Evolutionary conservation across 1,139 yeast genomes (phyloP), one percentile per base, ranked within the genome.

Genomic region (Suhomyces atakaporum): DNA sequence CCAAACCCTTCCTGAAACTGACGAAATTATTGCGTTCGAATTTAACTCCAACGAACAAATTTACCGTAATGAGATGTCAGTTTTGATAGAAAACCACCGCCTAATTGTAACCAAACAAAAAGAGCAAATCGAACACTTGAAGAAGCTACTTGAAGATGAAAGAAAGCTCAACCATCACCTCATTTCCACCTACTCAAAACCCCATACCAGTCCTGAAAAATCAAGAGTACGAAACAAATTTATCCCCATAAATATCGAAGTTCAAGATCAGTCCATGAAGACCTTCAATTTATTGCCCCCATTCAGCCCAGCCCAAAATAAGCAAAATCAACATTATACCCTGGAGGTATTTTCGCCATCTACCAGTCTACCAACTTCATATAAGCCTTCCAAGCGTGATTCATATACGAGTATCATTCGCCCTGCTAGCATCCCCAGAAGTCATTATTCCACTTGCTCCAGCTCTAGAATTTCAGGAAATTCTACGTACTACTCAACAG

Each of bases 41-140:
- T 25, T 27, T 24, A 36, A 40, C 16, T 22, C 33, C 2, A 38
- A 34, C 14, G 41, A 40, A 19, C 31, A 43, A 7, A 34, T 42
- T 6, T 44, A 50, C 33, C 46, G 63, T 27, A 45, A 50, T 10
- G 69, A 63, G 43, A 53, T 63, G 56, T 39, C 54, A 35, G 36
- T 53, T 15, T 45, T 63, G 22, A 51, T 60, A 16, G 53, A 60
- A 28, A 53, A 54, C 8, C 67, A 61, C 38, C 47, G 53, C 12
- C 42, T 47, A 5, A 50, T 58, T 44, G 48, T 60, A 11, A 45
- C 44, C 22, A 58, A 53, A 37, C 67, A 65, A 39, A 57, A 60
- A 43, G 50, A 51, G 7, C 66, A 63, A 37, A 63, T 63, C 15
- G 36, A 47, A 7, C 54, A 56, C 30, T 49, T 64, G 27, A 59